These are phyloP conservation scores for Kwoniella sp. DNA, from an alignment of 768 basidiomycete genomes.

Conservation along the genomic window DNA sequence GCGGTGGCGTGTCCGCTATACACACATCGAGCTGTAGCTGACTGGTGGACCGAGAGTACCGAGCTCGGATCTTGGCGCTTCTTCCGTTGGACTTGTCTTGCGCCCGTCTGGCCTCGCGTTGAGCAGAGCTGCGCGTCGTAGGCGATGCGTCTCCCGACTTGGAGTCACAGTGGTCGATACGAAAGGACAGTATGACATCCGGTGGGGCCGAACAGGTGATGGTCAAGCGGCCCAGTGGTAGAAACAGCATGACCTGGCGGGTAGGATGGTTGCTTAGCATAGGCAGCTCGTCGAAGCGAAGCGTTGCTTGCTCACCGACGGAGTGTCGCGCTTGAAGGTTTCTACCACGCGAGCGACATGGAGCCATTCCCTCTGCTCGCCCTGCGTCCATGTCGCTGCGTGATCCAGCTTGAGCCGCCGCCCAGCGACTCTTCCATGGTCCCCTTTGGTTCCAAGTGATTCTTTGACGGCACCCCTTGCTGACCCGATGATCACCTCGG, in stretches of 20 bases:
- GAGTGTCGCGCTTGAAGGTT: conserved; percentile 24
- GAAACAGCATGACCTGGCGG: conserved; percentile 30
- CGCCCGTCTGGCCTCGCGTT: too few species aligned
- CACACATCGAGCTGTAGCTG: conserved; percentile 2
- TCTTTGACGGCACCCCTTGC: neutral
- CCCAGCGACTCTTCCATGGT: neutral
- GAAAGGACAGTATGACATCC: conserved; percentile 28
- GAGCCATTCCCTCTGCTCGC: conserved; percentile 25
- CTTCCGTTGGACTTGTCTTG: too few species aligned
- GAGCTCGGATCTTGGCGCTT: neutral
- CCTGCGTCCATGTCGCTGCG: conserved; percentile 11
- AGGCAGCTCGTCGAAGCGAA: neutral
- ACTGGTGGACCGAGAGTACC: neutral
- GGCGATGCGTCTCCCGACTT: too few species aligned
- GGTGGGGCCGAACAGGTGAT: conserved; percentile 39
- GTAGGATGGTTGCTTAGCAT: neutral
- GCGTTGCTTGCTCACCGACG: conserved; percentile 22
- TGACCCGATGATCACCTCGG: neutral
- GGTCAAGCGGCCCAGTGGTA: conserved; percentile 21
- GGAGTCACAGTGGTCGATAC: too few species aligned
- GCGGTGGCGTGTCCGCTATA: too few species aligned
- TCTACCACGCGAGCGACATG: conserved; percentile 17
- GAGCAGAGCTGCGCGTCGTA: too few species aligned
- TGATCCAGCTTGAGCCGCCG: conserved; percentile 5
- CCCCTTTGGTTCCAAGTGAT: neutral